phyloP scores from a whole-genome alignment of 768 basidiomycete genomes.

The Pleurotus salmoneostramineus region DNA sequence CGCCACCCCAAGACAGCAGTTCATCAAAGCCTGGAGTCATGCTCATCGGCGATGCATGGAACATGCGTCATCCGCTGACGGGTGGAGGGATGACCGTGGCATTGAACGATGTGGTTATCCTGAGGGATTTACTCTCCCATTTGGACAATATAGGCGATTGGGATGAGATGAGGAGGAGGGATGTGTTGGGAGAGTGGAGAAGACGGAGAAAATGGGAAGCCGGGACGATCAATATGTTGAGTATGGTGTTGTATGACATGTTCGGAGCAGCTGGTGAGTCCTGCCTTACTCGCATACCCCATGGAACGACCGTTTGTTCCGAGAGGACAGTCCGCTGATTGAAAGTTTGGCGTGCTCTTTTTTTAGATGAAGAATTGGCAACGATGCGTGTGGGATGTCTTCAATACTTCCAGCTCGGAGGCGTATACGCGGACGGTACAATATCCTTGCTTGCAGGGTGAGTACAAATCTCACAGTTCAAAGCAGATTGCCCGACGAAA shows the following conservation, averaged over 20 bases:
- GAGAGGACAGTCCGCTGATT: neutral
- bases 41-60: slow-evolving; percentile 94
- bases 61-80: slow-evolving; percentile 98
- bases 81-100: slow-evolving; percentile 99
- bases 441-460: slow-evolving; percentile 89
- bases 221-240: slow-evolving; percentile 91
- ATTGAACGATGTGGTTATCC: slow-evolving; percentile 76
- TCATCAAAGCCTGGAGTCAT: slow-evolving; percentile 66
- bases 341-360: neutral
- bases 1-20: slow-evolving; percentile 55
- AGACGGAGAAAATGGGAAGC: slow-evolving; percentile 82
- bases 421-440: slow-evolving; percentile 82
- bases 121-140: slow-evolving; percentile 55
- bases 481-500: neutral
- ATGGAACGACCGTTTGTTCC: neutral
- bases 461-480: slow-evolving; percentile 18
- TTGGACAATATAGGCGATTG: slow-evolving; percentile 44
- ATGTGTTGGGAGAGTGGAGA: slow-evolving; percentile 68
- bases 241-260: slow-evolving; percentile 89
- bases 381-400: slow-evolving; percentile 85
- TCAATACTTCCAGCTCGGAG: slow-evolving; percentile 94
- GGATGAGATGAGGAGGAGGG: slow-evolving; percentile 34
- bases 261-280: slow-evolving; percentile 89
- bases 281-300: no score
- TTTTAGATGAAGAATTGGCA: slow-evolving; percentile 52